These are phyloP conservation scores for Suhomyces terraborum DNA, from an alignment of 1,139 yeast species.

Conservation along the genomic window DNA sequence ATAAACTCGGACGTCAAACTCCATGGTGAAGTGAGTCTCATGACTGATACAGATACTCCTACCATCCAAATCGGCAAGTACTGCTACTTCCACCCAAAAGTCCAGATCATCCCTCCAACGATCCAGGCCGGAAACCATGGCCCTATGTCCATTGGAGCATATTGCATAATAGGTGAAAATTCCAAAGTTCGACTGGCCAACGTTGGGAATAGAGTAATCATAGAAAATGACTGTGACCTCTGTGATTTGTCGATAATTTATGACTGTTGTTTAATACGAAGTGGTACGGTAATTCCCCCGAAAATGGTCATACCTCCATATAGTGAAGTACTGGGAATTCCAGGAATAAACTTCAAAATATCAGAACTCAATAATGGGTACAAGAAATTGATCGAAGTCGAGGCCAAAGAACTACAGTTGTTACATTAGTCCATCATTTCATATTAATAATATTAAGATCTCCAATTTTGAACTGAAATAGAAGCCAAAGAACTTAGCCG, in stretches of 20 bases:
- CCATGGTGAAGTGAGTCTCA: slow-evolving; percentile 24
- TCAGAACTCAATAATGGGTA: slow-evolving; percentile 41
- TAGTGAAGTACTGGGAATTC: slow-evolving; percentile 49
- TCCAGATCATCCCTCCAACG: slow-evolving; percentile 37
- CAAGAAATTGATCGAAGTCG: slow-evolving; percentile 43
- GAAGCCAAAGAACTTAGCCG: too few species aligned
- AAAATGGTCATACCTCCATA: slow-evolving; percentile 62
- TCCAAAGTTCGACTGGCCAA: slow-evolving; percentile 45
- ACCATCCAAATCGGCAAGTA: slow-evolving; percentile 56
- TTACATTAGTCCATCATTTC: neutral
- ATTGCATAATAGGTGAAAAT: slow-evolving; percentile 52
- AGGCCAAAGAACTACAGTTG: slow-evolving; percentile 32
- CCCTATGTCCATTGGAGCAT: slow-evolving; percentile 57
- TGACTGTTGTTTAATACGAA: slow-evolving; percentile 60
- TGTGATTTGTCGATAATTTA: slow-evolving; percentile 54
- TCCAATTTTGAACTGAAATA: too few species aligned
- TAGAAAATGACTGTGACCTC: slow-evolving; percentile 46
- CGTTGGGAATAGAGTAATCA: slow-evolving; percentile 59
- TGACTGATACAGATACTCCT: slow-evolving; percentile 5
- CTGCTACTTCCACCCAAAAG: slow-evolving; percentile 39
- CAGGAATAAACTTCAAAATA: slow-evolving; percentile 35
- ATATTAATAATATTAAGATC: neutral
- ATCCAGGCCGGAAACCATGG: slow-evolving; percentile 23
- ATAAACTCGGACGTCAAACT: slow-evolving; percentile 26
- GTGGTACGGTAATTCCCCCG: slow-evolving; percentile 54